phyloP scores from a whole-genome alignment of 2,329 filamentous ascomycete species.

The Aspergillus ochraceus region DNA sequence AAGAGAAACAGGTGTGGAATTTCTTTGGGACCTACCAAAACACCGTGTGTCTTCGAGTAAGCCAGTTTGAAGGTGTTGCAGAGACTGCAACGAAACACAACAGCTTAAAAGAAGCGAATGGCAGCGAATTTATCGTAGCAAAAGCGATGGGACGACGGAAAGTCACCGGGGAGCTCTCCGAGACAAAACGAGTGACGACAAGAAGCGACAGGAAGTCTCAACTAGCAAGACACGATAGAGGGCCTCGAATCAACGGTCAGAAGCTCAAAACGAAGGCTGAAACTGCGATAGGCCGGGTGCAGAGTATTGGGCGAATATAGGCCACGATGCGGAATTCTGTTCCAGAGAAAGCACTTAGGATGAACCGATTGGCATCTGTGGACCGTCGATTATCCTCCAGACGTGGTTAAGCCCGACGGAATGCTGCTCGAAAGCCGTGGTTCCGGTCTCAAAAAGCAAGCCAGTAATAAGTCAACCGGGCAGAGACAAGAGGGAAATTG shows the following conservation, averaged over 20 bases:
- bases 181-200: constrained; percentile 48
- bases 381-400: constrained; percentile 8
- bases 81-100: constrained; percentile 43
- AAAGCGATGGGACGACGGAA: constrained; percentile 41
- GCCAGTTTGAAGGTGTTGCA: constrained; percentile 53
- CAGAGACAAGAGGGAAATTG: constrained; percentile 27
- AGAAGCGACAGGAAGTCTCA: constrained; percentile 37
- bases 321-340: constrained; percentile 23
- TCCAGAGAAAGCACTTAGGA: constrained; percentile 20
- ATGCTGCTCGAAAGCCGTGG: constrained; percentile 16
- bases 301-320: constrained; percentile 25
- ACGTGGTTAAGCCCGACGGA: constrained; percentile 11
- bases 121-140: constrained; percentile 42
- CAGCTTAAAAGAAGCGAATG: constrained; percentile 47
- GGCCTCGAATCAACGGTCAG: constrained; percentile 39
- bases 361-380: constrained; percentile 20
- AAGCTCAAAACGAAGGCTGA: constrained; percentile 25
- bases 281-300: constrained; percentile 33
- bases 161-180: constrained; percentile 34
- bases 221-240: constrained; percentile 28
- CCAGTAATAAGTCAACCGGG: constrained; percentile 8
- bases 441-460: constrained; percentile 16
- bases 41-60: constrained; percentile 47
- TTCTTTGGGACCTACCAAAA: constrained; percentile 40
- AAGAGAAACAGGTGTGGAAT: constrained; percentile 20